Evolutionary conservation across 202 grass and related monocot species (phyloP), one percentile per base, ranked within the genome.

Genomic region (Brachypodium distachyon): DNA sequence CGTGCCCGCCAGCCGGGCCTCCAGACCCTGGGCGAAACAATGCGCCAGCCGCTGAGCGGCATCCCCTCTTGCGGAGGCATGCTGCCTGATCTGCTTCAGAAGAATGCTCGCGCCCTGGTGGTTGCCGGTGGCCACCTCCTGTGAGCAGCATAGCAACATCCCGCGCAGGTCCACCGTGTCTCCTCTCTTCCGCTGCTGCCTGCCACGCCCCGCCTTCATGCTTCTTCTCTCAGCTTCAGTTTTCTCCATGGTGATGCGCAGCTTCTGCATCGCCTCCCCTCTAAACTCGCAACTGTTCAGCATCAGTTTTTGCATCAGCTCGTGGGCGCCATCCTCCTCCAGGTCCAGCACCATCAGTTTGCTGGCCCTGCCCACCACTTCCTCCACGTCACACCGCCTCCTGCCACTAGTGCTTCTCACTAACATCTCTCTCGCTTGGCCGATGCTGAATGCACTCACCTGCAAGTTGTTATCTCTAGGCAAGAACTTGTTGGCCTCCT

Each of bases 11-110:
- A 96, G 41, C 14, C 92, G 80, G 52, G 88, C 86, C 43, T 95
- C 77, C 6, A 95, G 77, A 16, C 86, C 92, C 26, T 95, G 58
- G 12, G 76, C 44, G 21, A 91, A 95, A 58, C 77, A 91, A 43
- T 83, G 77, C 19, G 92, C 92, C 60, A 95, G 63, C 62, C 86
- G 73, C 70, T 96, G 84, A 25, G 66, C 74, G 10, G 86, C 86
- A 73, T 92, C 89, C 28, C 92, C 92, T 17, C 61, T 72, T 3
- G 77, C 61, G 4, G 80, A 84, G 7, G 92, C 66, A 47, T 95
- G 68, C 31, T 84, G 80, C 50, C 70, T 82, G 22, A 95, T 91
- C 72, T 87, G 83, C 73, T 75, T 79, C 46, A 95, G 53, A 54
- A 95, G 61, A 51, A 84, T 83, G 17, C 9, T 18, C 1, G 84